Base-by-base conservation (phyloP, 495 filamentous ascomycete genomes). In the Echria macrotheca region DNA sequence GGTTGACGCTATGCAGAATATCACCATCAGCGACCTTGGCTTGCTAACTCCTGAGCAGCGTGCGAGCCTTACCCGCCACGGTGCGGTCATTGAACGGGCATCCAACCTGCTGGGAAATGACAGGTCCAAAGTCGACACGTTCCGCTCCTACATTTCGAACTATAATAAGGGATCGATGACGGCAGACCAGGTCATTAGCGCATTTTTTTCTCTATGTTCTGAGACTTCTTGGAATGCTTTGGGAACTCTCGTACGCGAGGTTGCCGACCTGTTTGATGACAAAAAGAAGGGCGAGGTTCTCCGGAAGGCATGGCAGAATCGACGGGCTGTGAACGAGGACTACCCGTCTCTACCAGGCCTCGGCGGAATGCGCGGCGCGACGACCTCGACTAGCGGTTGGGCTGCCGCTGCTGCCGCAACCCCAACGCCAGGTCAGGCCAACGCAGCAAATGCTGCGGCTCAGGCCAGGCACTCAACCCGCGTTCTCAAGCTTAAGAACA, bases 281-380 rank as follows among this genome's bases (percentile, higher is more conserved):
- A 76, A 83, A 33, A 59, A 57, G 9, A 96, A 95, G 59, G 79
- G 76, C 10, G 81, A 80, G 8, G 73, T 69, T 2, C 75, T 99
- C 1, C 78, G 86, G 2, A 85, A 80, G 54, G 83, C 90, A 4
- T 97, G 90, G 91, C 86, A 85, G 52, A 87, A 96, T 67, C 94
- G 93, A 87, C 87, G 86, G 11, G 90, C 88, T 8, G 88, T 91
- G 58, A 91, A 95, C 56, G 93, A 96, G 67, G 91, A 98, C 67
- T 98, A 96, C 59, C 93, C 93, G 0, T 86, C 87, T 0, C 77
- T 98, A 0, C 91, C 91, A 2, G 81, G 83, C 0, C 72, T 87
- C 1, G 73, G 79, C 39, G 84, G 84, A 40, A 71, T 80, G 67
- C 72, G 63, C 28, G 69, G 72, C 9, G 69, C 65, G 5, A 72